Conservation (phyloP, 441 rosid species). For the Aquilaria agallochum region DNA sequence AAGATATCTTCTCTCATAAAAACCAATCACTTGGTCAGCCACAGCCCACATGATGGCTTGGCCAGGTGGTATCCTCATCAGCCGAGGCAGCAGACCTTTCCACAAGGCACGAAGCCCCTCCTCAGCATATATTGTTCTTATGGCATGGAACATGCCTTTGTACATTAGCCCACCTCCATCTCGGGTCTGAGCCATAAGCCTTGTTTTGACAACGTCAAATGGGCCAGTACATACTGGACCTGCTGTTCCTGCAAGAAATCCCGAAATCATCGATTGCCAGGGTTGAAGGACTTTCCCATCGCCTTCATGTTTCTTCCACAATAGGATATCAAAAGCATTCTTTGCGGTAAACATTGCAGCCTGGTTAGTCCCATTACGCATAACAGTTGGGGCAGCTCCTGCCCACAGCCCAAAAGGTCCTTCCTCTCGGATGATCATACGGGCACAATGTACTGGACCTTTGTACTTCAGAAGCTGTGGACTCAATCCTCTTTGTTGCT, state of each 20-base stretch:
- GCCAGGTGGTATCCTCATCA: conserved; percentile 89
- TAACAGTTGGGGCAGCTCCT: conserved; percentile 93
- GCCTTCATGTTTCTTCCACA: conserved; percentile 96
- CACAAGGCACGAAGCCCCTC: conserved; percentile 83
- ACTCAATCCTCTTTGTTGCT: conserved; percentile 86
- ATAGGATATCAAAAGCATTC: conserved; percentile 66
- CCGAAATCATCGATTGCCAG: conserved; percentile 97
- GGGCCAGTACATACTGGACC: conserved; percentile 97
- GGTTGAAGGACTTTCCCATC: conserved; percentile 82
- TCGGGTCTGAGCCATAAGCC: conserved; percentile 85
- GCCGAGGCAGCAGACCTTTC: conserved; percentile 93
- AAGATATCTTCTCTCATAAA: conserved; percentile 54
- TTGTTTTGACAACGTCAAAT: conserved; percentile 92
- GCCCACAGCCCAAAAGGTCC: conserved; percentile 85
- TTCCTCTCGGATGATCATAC: conserved; percentile 63
- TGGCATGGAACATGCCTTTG: conserved; percentile 89
- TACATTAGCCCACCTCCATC: conserved; percentile 65
- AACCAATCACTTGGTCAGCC: conserved; percentile 73
- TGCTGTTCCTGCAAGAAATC: conserved; percentile 90
- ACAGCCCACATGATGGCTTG: conserved; percentile 92
- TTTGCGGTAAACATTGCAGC: conserved; percentile 96
- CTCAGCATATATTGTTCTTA: conserved; percentile 72
- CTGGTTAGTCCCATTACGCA: conserved; percentile 97
- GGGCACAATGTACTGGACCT: conserved; percentile 90
- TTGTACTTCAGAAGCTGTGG: conserved; percentile 77